These are phyloP conservation scores for Hygrophoropsis aurantiaca DNA, from an alignment of 768 basidiomycete genomes.

Conservation along the genomic window DNA sequence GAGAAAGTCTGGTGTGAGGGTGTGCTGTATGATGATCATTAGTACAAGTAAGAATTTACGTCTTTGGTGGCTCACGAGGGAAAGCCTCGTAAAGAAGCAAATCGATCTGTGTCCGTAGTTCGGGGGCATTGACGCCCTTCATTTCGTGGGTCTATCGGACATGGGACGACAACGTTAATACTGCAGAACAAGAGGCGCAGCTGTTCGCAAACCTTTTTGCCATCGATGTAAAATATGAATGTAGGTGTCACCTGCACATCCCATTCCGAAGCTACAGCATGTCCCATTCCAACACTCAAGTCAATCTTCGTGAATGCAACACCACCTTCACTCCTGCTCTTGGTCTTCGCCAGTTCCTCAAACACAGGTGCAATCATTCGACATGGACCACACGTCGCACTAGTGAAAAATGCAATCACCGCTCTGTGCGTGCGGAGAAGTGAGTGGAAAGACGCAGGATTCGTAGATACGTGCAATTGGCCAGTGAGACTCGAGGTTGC, in stretches of 20 bases:
- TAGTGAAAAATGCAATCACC: slow-evolving; percentile 81
- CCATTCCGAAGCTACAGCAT: slow-evolving; percentile 58
- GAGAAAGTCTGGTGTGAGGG: slow-evolving; percentile 59
- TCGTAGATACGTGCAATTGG: slow-evolving; percentile 72
- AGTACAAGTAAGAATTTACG: not conserved
- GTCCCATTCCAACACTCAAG: slow-evolving; percentile 65
- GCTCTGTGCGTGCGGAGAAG: slow-evolving; percentile 67
- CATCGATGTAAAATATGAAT: slow-evolving; percentile 84
- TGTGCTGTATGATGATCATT: slow-evolving; percentile 56
- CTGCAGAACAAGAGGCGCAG: not conserved
- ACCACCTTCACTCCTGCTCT: slow-evolving; percentile 43
- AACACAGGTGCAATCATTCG: slow-evolving; percentile 82
- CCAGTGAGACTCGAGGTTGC: slow-evolving; percentile 54
- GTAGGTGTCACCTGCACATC: slow-evolving; percentile 80
- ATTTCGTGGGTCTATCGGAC: slow-evolving; percentile 69
- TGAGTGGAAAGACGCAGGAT: slow-evolving; percentile 67
- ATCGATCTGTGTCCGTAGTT: slow-evolving; percentile 73
- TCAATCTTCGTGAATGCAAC: slow-evolving; percentile 87
- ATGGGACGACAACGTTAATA: not conserved
- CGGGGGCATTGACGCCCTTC: slow-evolving; percentile 67
- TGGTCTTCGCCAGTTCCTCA: slow-evolving; percentile 70
- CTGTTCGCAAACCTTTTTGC: slow-evolving; percentile 61
- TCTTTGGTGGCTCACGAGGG: slow-evolving; percentile 60
- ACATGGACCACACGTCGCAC: slow-evolving; percentile 75
- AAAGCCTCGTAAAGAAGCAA: slow-evolving; percentile 73